phyloP scores from a whole-genome alignment of 2,329 filamentous ascomycete genomes.

The Arthrobotrys sinensis region DNA sequence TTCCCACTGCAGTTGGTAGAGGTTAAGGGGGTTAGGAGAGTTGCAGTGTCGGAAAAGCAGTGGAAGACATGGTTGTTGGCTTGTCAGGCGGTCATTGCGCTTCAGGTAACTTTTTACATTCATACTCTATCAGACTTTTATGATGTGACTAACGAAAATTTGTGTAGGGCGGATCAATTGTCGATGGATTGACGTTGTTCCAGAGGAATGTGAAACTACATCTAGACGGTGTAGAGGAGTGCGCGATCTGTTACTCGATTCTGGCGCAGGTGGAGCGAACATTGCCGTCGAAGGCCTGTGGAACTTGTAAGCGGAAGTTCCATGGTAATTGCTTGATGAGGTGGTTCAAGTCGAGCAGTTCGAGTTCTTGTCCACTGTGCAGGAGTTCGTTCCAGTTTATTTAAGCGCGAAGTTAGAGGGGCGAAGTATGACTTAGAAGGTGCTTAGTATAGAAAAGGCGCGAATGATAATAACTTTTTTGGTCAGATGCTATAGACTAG shows the following conservation, averaged over 20 bases:
- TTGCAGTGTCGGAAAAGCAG: conserved; percentile 89
- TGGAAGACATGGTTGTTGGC: conserved; percentile 93
- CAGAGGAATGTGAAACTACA: conserved; percentile 88
- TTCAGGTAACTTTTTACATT: conserved; percentile 73
- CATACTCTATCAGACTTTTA: conserved; percentile 7
- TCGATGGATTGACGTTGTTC: conserved; percentile 88
- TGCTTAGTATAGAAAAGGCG: neutral
- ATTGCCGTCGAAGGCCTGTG: conserved; percentile 90
- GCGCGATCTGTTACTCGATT: conserved; percentile 96
- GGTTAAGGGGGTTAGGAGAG: conserved; percentile 83
- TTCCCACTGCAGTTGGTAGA: conserved; percentile 86
- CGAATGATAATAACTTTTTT: no score
- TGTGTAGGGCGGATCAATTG: conserved; percentile 81
- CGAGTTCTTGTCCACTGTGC: conserved; percentile 92
- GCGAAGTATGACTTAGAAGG: neutral
- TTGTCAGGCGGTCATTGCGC: conserved; percentile 92
- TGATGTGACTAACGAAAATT: neutral
- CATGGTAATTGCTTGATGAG: conserved; percentile 91
- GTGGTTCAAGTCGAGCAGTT: conserved; percentile 96
- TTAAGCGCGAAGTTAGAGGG: conserved; percentile 9
- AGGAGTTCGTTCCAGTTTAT: conserved; percentile 79
- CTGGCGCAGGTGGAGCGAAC: conserved; percentile 85
- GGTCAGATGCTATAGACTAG: no score
- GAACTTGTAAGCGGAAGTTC: conserved; percentile 94
- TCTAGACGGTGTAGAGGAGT: conserved; percentile 93